A percentile compares a stretch with the other conserved stretches of the same genome.
Conservation (phyloP, 805 yeast species). For the Starmerella bombicola region DNA sequence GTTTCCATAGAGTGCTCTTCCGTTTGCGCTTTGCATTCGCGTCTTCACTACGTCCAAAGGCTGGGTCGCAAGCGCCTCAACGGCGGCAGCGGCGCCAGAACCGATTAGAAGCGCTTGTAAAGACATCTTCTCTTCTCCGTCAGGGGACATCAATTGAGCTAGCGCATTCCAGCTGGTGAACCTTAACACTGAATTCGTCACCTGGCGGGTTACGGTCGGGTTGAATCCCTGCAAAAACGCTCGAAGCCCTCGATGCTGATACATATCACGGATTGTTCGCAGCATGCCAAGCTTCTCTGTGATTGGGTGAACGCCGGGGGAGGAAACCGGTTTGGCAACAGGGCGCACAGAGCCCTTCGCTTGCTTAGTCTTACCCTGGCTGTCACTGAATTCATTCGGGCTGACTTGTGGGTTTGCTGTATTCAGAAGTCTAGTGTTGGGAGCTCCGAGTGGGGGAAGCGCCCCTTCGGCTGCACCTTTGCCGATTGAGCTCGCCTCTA, state of each 20-base stretch:
- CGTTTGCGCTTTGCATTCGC: slow-evolving; percentile 58
- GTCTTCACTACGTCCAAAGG: slow-evolving; percentile 83
- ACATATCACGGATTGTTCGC: slow-evolving; percentile 41
- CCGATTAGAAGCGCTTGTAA: slow-evolving; percentile 27
- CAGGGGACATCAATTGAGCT: slow-evolving; percentile 40
- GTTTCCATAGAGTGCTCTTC: slow-evolving; percentile 28
- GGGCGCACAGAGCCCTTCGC: background rate
- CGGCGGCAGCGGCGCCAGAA: slow-evolving; percentile 39
- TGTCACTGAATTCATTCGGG: background rate
- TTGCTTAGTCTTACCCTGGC: background rate
- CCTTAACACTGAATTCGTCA: slow-evolving; percentile 66
- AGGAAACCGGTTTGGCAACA: background rate
- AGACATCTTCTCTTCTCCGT: slow-evolving; percentile 21
- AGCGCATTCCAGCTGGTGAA: slow-evolving; percentile 70
- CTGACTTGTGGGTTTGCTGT: background rate
- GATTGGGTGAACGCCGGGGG: slow-evolving; percentile 2
- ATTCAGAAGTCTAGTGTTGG: slow-evolving; percentile 10
- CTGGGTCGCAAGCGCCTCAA: slow-evolving; percentile 69
- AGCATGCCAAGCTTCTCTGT: slow-evolving; percentile 11
- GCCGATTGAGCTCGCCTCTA: slow-evolving; percentile 35
- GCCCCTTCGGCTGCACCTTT: slow-evolving; percentile 26
- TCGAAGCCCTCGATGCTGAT: slow-evolving; percentile 52
- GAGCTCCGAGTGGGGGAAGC: slow-evolving; percentile 26
- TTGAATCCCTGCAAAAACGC: slow-evolving; percentile 75
- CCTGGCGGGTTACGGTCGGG: slow-evolving; percentile 74